Evolutionary conservation across 192 early-diverging fungal genomes (phyloP).

Genomic region (Haplosporangium gracile): DNA sequence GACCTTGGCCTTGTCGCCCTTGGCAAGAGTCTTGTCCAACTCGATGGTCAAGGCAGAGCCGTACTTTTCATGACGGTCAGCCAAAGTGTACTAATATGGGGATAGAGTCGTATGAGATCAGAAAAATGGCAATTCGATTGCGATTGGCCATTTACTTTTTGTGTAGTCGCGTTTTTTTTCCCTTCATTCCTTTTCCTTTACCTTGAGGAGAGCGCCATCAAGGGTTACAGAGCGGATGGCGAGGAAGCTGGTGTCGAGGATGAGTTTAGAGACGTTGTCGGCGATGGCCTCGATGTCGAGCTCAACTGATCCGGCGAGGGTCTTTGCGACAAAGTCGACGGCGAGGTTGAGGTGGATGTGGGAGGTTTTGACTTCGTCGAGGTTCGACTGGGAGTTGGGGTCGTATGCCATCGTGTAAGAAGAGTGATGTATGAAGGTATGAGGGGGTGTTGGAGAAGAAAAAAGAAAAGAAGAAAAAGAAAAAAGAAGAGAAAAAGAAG

Average conservation of each 20-base stretch:
- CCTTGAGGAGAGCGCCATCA: conserved; percentile 40
- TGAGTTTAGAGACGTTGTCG: conserved; percentile 67
- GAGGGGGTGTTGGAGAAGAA: not conserved
- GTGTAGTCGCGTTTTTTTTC: not conserved
- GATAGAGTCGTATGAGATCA: not conserved
- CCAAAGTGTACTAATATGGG: conserved; percentile 62
- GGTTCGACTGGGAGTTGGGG: conserved; percentile 89
- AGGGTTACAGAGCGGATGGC: conserved; percentile 59
- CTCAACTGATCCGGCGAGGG: conserved; percentile 74
- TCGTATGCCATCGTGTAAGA: conserved; percentile 67
- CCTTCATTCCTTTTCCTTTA: conserved; percentile 8
- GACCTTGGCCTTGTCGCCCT: conserved; percentile 68
- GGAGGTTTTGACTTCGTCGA: conserved; percentile 75
- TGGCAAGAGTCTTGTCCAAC: conserved; percentile 61
- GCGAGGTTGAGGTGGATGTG: conserved; percentile 83
- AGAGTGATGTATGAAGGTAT: not conserved
- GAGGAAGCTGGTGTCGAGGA: conserved; percentile 81
- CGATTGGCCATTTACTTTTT: not conserved
- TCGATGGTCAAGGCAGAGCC: conserved; percentile 80
- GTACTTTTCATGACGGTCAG: conserved; percentile 71
- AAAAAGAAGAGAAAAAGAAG: not conserved
- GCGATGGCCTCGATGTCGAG: conserved; percentile 70
- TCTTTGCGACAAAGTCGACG: conserved; percentile 82
- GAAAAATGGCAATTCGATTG: not conserved
- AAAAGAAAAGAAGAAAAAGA: not conserved